Evolutionary conservation across 129 eudicot species (phyloP).

Genomic region (Scalesia atractyloides): DNA sequence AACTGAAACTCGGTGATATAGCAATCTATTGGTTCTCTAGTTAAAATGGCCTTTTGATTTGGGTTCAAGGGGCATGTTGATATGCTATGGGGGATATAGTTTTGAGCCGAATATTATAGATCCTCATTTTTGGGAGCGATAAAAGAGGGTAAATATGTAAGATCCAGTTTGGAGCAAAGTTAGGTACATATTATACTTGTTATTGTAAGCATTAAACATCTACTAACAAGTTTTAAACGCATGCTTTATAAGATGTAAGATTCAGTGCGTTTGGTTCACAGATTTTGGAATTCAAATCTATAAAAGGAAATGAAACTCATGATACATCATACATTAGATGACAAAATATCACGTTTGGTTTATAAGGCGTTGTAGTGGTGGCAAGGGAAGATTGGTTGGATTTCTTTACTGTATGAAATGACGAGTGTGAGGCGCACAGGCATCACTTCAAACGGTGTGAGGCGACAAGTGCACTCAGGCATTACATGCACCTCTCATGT

Average conservation of each 20-base stretch:
- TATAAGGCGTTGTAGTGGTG: too few relatives aligned
- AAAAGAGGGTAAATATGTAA: slow-evolving; percentile 29
- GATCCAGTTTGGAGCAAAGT: slow-evolving; percentile 30
- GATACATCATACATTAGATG: too few relatives aligned
- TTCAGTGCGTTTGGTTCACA: neutral
- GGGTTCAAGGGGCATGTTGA: slow-evolving; percentile 12
- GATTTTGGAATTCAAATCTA: neutral
- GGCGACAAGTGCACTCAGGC: too few relatives aligned
- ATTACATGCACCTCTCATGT: too few relatives aligned
- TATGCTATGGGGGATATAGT: slow-evolving; percentile 7
- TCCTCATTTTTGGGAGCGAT: slow-evolving; percentile 27
- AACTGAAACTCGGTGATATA: slow-evolving; percentile 7
- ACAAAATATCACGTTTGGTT: too few relatives aligned
- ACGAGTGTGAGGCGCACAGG: too few relatives aligned
- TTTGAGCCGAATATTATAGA: slow-evolving; percentile 13
- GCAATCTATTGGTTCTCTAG: neutral
- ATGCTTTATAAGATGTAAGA: slow-evolving; percentile 12
- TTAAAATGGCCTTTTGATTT: slow-evolving; percentile 21
- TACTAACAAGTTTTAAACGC: slow-evolving; percentile 18
- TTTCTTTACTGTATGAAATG: too few relatives aligned
- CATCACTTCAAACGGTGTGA: too few relatives aligned
- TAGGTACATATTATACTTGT: slow-evolving; percentile 30
- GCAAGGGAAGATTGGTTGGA: too few relatives aligned
- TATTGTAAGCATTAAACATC: slow-evolving; percentile 10
- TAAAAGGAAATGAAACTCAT: neutral